A percentile compares a stretch with the other conserved stretches of the same genome.
Evolutionary conservation across 1,284 basidiomycete genomes (phyloP).

Genomic region (Vanrija sp.): DNA sequence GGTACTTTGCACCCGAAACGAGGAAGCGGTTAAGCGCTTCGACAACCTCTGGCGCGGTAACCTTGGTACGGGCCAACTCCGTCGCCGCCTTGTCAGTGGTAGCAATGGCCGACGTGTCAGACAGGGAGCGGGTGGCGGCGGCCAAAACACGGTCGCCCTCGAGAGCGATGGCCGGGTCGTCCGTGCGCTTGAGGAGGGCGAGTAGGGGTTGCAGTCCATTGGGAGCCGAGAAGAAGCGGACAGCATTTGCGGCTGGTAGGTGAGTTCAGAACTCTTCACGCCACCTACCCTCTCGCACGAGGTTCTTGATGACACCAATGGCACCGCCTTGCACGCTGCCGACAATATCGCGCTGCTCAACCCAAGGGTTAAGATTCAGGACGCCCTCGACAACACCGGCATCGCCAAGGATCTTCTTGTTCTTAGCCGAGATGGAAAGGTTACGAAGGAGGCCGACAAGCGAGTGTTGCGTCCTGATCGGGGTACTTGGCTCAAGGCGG

Average conservation of each 20-base stretch:
- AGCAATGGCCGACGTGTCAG: too few relatives aligned
- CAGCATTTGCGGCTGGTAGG: conserved; percentile 12
- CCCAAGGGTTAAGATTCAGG: conserved; percentile 66
- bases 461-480: conserved; percentile 77
- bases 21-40: conserved; percentile 68
- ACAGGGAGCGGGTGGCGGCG: too few relatives aligned
- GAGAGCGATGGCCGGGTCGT: conserved; percentile 75
- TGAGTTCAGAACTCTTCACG: too few relatives aligned
- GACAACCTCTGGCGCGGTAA: conserved; percentile 43
- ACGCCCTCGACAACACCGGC: conserved; percentile 63
- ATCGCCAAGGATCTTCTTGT: conserved; percentile 61
- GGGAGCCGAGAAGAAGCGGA: conserved; percentile 13
- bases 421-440: conserved; percentile 65
- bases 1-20: conserved; percentile 70
- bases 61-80: too few relatives aligned
- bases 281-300: conserved; percentile 45
- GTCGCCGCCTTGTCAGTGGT: too few relatives aligned
- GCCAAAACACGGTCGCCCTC: conserved; percentile 56
- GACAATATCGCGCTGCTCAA: conserved; percentile 67
- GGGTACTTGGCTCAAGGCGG: conserved; percentile 57
- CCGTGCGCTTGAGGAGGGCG: conserved; percentile 69
- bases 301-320: conserved; percentile 81
- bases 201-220: conserved; percentile 61
- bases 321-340: conserved; percentile 82
- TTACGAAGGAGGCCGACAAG: conserved; percentile 78